Evolutionary conservation across 495 filamentous ascomycete species (phyloP).

Genomic region (Chaetomium fimeti): DNA sequence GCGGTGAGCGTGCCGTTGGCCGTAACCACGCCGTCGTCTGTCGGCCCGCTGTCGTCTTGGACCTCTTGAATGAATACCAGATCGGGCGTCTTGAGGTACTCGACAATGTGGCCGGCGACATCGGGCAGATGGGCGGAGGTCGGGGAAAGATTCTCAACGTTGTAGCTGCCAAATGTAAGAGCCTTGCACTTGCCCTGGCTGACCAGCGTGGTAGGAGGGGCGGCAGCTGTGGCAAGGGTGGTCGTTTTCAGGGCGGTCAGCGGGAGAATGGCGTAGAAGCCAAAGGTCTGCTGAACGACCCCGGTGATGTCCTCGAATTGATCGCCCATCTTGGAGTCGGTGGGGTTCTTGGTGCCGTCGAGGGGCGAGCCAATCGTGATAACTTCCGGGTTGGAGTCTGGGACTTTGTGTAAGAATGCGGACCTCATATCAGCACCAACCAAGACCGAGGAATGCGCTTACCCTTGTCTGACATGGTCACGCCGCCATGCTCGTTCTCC

Average conservation of each 20-base stretch:
- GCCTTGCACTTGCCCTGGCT: slow-evolving; percentile 48
- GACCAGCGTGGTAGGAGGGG: slow-evolving; percentile 44
- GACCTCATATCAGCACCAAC: neutral
- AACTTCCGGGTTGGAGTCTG: slow-evolving; percentile 61
- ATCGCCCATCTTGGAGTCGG: slow-evolving; percentile 56
- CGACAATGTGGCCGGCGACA: slow-evolving; percentile 56
- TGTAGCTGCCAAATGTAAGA: slow-evolving; percentile 58
- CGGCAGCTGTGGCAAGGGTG: slow-evolving; percentile 35
- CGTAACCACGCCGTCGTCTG: slow-evolving; percentile 49
- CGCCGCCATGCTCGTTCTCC: slow-evolving; percentile 52
- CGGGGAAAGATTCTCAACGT: slow-evolving; percentile 60
- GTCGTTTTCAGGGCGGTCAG: slow-evolving; percentile 48
- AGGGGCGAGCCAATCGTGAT: slow-evolving; percentile 59
- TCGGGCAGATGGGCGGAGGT: slow-evolving; percentile 44
- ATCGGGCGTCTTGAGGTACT: slow-evolving; percentile 52
- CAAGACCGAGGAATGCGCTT: neutral
- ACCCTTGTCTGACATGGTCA: slow-evolving; percentile 53
- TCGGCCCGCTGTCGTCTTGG: slow-evolving; percentile 57
- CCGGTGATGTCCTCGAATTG: slow-evolving; percentile 57
- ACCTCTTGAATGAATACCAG: slow-evolving; percentile 61
- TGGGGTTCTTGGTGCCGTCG: slow-evolving; percentile 57
- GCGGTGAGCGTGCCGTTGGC: slow-evolving; percentile 49
- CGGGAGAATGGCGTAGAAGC: slow-evolving; percentile 61
- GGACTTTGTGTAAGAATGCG: neutral
- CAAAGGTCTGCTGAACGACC: slow-evolving; percentile 55